Percentiles rank a stretch among this genome's conserved stretches.
phyloP scores from a whole-genome alignment of 345 rosid species.

The Hibiscus mutabilis region DNA sequence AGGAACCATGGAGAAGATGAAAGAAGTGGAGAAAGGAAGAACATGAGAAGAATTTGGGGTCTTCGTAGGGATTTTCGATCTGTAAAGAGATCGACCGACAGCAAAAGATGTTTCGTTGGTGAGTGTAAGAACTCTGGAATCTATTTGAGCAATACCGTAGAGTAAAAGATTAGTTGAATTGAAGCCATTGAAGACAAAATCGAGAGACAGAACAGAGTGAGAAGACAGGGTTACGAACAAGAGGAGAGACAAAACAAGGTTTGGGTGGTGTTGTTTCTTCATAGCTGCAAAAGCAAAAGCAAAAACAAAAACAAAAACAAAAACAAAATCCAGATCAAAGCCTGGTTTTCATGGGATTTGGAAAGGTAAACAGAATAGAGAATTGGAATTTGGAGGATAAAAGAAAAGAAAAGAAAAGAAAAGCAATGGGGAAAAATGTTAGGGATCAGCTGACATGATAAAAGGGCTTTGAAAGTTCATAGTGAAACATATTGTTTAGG shows the following conservation, averaged over 20 bases:
- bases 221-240: constrained; percentile 6
- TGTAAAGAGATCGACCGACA: constrained; percentile 62
- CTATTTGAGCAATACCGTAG: constrained; percentile 39
- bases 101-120: constrained; percentile 41
- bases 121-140: constrained; percentile 47
- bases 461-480: too few relatives aligned
- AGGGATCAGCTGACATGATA: neutral
- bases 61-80: constrained; percentile 34
- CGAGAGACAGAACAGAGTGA: constrained; percentile 28
- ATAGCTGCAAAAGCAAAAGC: constrained; percentile 14
- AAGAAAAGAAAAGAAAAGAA: neutral
- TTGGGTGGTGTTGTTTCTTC: constrained; percentile 2
- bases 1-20: constrained; percentile 66
- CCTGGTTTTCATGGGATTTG: neutral
- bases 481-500: too few relatives aligned
- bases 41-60: constrained; percentile 24
- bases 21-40: constrained; percentile 23
- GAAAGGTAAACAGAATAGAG: neutral
- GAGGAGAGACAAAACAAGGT: constrained; percentile 3
- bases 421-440: neutral
- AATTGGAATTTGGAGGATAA: neutral
- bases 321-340: neutral
- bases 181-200: constrained; percentile 71
- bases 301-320: too few relatives aligned
- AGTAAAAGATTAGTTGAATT: constrained; percentile 32